phyloP scores from a whole-genome alignment of 257 asterid genomes.

The Ballota nigra region DNA sequence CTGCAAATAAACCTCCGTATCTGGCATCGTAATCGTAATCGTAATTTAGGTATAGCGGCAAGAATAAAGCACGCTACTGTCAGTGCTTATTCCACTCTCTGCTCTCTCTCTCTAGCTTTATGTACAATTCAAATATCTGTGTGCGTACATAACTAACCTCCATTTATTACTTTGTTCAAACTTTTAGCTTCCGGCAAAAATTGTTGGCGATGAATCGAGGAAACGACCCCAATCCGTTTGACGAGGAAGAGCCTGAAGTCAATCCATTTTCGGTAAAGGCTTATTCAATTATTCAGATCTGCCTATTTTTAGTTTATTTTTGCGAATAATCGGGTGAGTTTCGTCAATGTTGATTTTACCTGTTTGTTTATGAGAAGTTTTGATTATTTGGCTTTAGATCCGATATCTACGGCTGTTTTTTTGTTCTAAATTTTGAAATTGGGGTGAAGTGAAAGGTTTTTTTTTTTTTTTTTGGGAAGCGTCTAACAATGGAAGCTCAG shows the following conservation, averaged over 20 bases:
- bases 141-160: constrained; percentile 7
- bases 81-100: constrained; percentile 6
- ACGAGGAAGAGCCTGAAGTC: constrained; percentile 92
- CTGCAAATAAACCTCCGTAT: constrained; percentile 3
- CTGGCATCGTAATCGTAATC: constrained; percentile 27
- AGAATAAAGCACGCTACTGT: constrained; percentile 8
- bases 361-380: constrained; percentile 1
- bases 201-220: constrained; percentile 61
- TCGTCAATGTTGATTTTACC: background rate
- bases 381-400: constrained; percentile 30
- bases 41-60: constrained; percentile 20
- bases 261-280: constrained; percentile 95
- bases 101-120: constrained; percentile 22
- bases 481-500: background rate
- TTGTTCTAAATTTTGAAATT: constrained; percentile 11
- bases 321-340: constrained; percentile 6
- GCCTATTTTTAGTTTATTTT: constrained; percentile 27
- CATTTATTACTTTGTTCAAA: constrained; percentile 4
- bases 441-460: constrained; percentile 9
- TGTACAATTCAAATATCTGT: background rate
- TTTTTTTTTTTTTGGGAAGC: background rate
- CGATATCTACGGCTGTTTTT: constrained; percentile 23
- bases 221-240: constrained; percentile 94
- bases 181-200: constrained; percentile 15
- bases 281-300: constrained; percentile 35